phyloP scores from a whole-genome alignment of 2,329 filamentous ascomycete genomes.

The Calonectria hongkongensis region DNA sequence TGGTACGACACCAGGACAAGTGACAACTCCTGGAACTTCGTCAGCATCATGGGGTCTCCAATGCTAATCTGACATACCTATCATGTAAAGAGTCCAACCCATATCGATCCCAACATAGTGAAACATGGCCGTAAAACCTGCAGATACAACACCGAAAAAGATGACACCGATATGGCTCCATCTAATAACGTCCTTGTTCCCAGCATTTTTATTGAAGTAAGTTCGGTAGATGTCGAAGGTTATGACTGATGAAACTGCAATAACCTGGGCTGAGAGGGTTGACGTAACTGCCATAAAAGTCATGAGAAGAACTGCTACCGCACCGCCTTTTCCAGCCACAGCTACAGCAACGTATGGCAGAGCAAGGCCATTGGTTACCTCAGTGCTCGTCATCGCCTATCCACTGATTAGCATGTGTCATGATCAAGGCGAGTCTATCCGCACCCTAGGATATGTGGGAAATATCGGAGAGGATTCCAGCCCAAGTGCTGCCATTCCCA shows the following conservation, averaged over 20 bases:
- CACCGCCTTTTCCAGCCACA: constrained; percentile 86
- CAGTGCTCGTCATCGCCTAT: constrained; percentile 57
- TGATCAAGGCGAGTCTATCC: constrained; percentile 57
- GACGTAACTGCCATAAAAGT: constrained; percentile 95
- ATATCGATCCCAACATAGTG: constrained; percentile 32
- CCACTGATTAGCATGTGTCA: constrained; percentile 71
- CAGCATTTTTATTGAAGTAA: constrained; percentile 79
- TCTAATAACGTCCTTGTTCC: constrained; percentile 18
- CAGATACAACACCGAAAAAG: constrained; percentile 24
- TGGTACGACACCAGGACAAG: constrained; percentile 66
- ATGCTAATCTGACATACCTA: not conserved
- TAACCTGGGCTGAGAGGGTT: constrained; percentile 87
- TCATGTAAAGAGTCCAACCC: constrained; percentile 40
- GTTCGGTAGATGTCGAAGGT: constrained; percentile 93
- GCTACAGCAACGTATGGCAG: constrained; percentile 89
- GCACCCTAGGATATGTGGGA: constrained; percentile 38
- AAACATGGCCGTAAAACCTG: constrained; percentile 28
- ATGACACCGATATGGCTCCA: constrained; percentile 10
- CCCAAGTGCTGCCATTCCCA: constrained; percentile 85
- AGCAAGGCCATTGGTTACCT: constrained; percentile 88
- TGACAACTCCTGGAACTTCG: constrained; percentile 28
- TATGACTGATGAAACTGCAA: constrained; percentile 89
- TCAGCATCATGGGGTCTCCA: not conserved
- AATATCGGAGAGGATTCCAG: constrained; percentile 35
- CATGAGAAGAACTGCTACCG: constrained; percentile 84